phyloP scores from a whole-genome alignment of 2,329 filamentous ascomycete genomes.

The Sarocladiaceae sp. region DNA sequence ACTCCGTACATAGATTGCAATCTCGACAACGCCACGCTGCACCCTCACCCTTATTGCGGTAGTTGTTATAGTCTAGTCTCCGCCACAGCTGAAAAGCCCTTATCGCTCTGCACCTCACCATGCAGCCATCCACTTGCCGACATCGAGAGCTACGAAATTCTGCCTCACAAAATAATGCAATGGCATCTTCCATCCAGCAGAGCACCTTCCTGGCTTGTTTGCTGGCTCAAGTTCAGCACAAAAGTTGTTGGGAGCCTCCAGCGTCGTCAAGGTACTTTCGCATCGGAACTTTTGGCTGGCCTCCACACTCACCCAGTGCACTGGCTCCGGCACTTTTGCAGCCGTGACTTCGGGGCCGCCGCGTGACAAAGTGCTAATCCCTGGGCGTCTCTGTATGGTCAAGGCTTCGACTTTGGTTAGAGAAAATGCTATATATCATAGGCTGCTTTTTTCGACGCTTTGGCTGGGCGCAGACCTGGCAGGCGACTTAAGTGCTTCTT shows the following conservation, averaged over 20 bases:
- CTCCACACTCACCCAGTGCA: slow-evolving; percentile 2
- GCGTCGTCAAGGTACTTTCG: background rate
- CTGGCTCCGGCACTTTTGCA: slow-evolving; percentile 8
- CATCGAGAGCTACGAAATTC: too few species aligned
- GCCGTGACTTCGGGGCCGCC: too few species aligned
- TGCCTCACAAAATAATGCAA: too few species aligned
- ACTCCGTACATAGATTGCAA: too few species aligned
- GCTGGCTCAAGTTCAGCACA: background rate
- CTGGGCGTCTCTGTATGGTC: too few species aligned
- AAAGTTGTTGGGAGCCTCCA: background rate
- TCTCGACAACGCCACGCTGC: background rate
- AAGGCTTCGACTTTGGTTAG: too few species aligned
- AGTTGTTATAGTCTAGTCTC: background rate
- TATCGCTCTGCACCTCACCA: background rate
- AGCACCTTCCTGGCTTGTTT: too few species aligned
- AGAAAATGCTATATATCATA: too few species aligned
- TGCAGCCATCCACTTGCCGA: background rate
- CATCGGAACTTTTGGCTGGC: slow-evolving; percentile 8
- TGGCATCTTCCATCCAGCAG: background rate
- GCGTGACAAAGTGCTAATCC: too few species aligned
- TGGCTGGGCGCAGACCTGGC: too few species aligned
- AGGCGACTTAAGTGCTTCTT: too few species aligned
- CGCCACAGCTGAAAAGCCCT: background rate
- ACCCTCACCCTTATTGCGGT: background rate
- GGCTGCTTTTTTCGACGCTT: too few species aligned